Evolutionary conservation across 2,329 filamentous ascomycete genomes (phyloP), one percentile per base, ranked within the genome.

Genomic region (Stenocarpella maydis): DNA sequence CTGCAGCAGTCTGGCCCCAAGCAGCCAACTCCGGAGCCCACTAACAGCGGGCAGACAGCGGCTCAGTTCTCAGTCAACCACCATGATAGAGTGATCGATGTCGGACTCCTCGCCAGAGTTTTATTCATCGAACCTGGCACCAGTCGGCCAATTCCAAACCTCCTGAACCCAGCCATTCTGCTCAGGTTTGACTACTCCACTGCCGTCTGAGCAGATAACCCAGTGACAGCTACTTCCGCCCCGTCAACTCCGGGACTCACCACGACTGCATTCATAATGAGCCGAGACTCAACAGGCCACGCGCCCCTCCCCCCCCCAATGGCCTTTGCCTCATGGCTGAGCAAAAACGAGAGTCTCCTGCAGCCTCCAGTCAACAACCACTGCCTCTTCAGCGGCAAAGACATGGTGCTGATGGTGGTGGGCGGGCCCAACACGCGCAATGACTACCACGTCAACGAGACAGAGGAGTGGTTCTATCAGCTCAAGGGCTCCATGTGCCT

Each of bases 401-500:
- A 73, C 58, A 72, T 73, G 55, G 68, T 73, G 21, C 67, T 74
- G n/a, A 74, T 74, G 73, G 71, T 74, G 14, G 72, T 74, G 19
- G 73, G 73, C 66, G 73, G 73, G 26, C 73, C 73, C 63, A 74
- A 74, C 68, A 54, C 71, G 58, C 67, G 72, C 52, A 74, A 73
- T 54, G 72, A 74, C 71, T 74, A 71, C 63, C 73, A 74, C 71
- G 68, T 74, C 31, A 73, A 74, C 69, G 71, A 72, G 65, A 74
- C 73, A n/a, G 72, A 72, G 63, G 73, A 74, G 65, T 74, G 71
- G 72, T 74, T 73, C 72, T 74, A 74, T 67, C 73, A 74, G 53
- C 71, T 71, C 39, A 72, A 73, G n/a, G 74, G 74, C 41, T 72
- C 74, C 69, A 75, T 75, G 67, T 69, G 65, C 49, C 66, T 69